phyloP scores from a whole-genome alignment of 495 filamentous ascomycete species.

The Ramalina intermedia region DNA sequence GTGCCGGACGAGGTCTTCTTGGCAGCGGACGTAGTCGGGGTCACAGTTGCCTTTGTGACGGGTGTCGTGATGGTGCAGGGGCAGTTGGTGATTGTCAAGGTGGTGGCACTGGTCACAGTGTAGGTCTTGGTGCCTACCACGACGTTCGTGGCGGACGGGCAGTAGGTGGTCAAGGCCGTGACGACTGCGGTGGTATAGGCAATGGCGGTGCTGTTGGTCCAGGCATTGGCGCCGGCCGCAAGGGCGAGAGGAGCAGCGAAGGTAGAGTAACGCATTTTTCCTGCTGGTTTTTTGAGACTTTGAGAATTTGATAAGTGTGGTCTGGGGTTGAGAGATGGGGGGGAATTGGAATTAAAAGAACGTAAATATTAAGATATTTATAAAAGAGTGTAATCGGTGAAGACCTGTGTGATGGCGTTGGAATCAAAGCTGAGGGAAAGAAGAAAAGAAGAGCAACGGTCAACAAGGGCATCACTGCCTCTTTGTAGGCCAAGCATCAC shows the following conservation, averaged over 20 bases:
- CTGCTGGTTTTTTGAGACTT: slow-evolving; percentile 12
- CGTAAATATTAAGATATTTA: slow-evolving; percentile 5
- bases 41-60: slow-evolving; percentile 3
- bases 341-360: slow-evolving; percentile 16
- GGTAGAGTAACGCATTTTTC: slow-evolving; percentile 71
- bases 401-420: slow-evolving; percentile 9
- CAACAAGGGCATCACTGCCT: not conserved
- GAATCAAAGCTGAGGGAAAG: slow-evolving; percentile 2
- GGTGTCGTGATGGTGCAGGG: slow-evolving; percentile 23
- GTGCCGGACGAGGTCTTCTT: not conserved
- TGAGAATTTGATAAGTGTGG: slow-evolving; percentile 7
- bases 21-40: slow-evolving; percentile 2
- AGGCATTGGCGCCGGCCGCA: slow-evolving; percentile 40
- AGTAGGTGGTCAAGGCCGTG: slow-evolving; percentile 72
- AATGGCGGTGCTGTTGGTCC: slow-evolving; percentile 24
- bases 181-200: slow-evolving; percentile 61
- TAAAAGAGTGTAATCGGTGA: slow-evolving; percentile 42
- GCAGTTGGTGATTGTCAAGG: slow-evolving; percentile 24
- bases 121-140: slow-evolving; percentile 57
- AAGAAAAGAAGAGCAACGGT: not conserved
- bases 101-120: slow-evolving; percentile 51
- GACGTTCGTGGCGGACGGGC: slow-evolving; percentile 61
- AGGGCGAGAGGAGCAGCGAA: slow-evolving; percentile 48
- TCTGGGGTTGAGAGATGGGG: slow-evolving; percentile 2
- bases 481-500: not conserved